phyloP scores from a whole-genome alignment of 176 grass and related monocot genomes.

The Elaeis guineensis region DNA sequence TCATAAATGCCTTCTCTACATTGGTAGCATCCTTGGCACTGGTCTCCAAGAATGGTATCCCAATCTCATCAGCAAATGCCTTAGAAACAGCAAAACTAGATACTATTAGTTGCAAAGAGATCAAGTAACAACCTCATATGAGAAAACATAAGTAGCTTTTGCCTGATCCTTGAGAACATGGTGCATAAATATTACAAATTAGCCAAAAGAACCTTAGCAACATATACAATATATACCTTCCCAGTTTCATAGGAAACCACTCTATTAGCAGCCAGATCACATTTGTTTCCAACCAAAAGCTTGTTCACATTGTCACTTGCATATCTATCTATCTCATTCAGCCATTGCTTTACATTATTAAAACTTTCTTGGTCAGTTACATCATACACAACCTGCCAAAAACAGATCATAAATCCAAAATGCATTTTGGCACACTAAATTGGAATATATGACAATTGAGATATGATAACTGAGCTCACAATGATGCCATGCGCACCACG shows the following conservation, averaged over 20 bases:
- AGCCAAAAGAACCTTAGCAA: not conserved
- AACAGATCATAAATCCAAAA: not conserved
- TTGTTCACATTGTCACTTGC: constrained; percentile 15
- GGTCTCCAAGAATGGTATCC: constrained; percentile 13
- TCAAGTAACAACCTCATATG: too few relatives aligned
- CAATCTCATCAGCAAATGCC: constrained; percentile 14
- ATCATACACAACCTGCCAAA: constrained; percentile 13
- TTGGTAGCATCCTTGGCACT: constrained; percentile 12
- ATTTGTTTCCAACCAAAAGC: constrained; percentile 13
- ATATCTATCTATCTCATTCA: constrained; percentile 15
- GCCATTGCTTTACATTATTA: constrained; percentile 16
- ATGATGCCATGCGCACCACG: constrained; percentile 70
- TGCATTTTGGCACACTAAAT: not conserved
- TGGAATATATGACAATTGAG: too few relatives aligned
- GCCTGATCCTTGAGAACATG: too few relatives aligned
- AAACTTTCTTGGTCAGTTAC: constrained; percentile 12
- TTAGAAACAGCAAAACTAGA: not conserved
- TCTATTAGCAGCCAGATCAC: constrained; percentile 4
- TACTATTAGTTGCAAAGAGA: not conserved
- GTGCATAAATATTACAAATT: too few relatives aligned
- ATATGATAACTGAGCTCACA: constrained; percentile 21
- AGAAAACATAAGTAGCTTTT: too few relatives aligned
- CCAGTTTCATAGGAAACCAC: constrained; percentile 13
- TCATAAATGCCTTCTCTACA: constrained; percentile 12
- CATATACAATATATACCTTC: constrained; percentile 2